Evolutionary conservation across 2,329 filamentous ascomycete species (phyloP).

Genomic region (Aspergillus sp.): DNA sequence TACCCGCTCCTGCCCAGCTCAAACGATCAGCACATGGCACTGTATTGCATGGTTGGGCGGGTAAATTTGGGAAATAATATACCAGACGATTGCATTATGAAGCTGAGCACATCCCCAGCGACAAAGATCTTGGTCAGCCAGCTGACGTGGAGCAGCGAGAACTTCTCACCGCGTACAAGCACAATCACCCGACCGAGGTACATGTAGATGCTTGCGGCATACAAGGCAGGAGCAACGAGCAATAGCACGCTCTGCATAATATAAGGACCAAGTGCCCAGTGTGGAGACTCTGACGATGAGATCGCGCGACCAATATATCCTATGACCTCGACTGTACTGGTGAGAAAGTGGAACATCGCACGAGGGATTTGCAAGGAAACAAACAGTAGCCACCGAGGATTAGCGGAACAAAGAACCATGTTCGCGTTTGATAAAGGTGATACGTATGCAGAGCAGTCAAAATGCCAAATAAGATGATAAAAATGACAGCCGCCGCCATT

Average conservation of each 20-base stretch:
- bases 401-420: conserved; percentile 23
- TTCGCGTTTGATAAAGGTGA: conserved; percentile 20
- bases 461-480: conserved; percentile 19
- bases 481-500: conserved; percentile 21
- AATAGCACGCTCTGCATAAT: conserved; percentile 32
- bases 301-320: conserved; percentile 58
- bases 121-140: conserved; percentile 38
- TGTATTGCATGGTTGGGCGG: neutral
- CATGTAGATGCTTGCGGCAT: conserved; percentile 36
- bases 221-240: conserved; percentile 30
- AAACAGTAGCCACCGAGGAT: conserved; percentile 21
- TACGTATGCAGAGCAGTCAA: conserved; percentile 18
- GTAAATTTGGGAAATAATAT: neutral
- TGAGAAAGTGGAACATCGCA: neutral
- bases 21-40: neutral
- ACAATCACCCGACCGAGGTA: conserved; percentile 28
- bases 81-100: conserved; percentile 37
- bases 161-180: conserved; percentile 27
- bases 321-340: conserved; percentile 53
- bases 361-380: neutral
- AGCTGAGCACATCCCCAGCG: conserved; percentile 34
- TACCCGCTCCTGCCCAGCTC: conserved; percentile 26
- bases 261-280: conserved; percentile 31
- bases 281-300: conserved; percentile 40
- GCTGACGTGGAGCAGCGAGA: conserved; percentile 26